These are phyloP conservation scores for Ilyonectria destructans DNA, from an alignment of 2,329 filamentous ascomycete species.

Conservation along the genomic window DNA sequence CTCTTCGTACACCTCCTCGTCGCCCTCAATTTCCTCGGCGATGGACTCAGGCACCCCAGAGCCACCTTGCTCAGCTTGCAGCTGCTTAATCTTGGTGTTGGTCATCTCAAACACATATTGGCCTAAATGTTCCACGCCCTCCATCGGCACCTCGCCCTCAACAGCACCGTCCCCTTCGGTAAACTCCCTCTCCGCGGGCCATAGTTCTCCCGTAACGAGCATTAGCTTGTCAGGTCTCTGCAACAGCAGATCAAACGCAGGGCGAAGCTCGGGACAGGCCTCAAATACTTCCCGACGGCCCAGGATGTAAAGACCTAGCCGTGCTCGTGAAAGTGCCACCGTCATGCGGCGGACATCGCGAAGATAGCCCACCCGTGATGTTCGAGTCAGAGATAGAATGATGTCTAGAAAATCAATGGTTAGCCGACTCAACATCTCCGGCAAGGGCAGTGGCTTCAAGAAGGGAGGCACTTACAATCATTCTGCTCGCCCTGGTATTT, in stretches of 20 bases:
- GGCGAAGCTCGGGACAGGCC: conserved; percentile 87
- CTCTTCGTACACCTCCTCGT: conserved; percentile 51
- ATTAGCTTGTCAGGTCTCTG: conserved; percentile 85
- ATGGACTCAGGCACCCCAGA: conserved; percentile 38
- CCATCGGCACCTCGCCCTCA: conserved; percentile 80
- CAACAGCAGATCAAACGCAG: conserved; percentile 87
- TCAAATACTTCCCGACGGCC: conserved; percentile 92
- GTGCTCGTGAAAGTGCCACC: conserved; percentile 92
- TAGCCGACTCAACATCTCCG: conserved; percentile 32
- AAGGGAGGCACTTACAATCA: conserved; percentile 80
- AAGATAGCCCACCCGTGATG: conserved; percentile 90
- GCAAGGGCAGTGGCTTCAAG: neutral
- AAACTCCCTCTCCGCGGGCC: conserved; percentile 74
- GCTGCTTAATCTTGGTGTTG: conserved; percentile 69
- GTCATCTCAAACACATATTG: conserved; percentile 99
- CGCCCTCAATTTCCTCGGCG: conserved; percentile 51
- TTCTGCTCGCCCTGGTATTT: conserved; percentile 99
- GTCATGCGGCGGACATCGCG: conserved; percentile 94
- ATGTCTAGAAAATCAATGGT: conserved; percentile 75
- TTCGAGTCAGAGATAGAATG: conserved; percentile 93
- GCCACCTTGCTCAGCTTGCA: conserved; percentile 58
- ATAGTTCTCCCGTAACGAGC: conserved; percentile 90
- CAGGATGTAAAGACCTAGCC: conserved; percentile 92
- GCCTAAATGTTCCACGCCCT: conserved; percentile 92
- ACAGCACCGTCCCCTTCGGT: conserved; percentile 61